Percentiles rank a stretch among this genome's conserved stretches.
phyloP scores from a whole-genome alignment of 2,329 filamentous ascomycete species.

The Venturia nashicola region DNA sequence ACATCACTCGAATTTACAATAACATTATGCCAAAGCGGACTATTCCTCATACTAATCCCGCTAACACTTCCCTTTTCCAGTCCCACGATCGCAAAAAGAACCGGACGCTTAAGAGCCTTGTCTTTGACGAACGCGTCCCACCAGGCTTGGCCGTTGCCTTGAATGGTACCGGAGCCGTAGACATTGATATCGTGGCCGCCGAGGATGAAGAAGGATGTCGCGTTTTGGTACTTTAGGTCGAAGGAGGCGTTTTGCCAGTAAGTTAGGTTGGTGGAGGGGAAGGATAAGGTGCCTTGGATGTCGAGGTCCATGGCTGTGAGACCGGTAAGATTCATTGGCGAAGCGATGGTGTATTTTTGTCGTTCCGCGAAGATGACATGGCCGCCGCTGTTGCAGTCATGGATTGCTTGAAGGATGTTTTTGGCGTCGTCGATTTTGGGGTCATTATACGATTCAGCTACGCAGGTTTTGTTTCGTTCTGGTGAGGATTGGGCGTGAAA shows the following conservation, averaged over 20 bases:
- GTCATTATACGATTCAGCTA: constrained; percentile 14
- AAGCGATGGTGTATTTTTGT: constrained; percentile 48
- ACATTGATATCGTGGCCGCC: constrained; percentile 42
- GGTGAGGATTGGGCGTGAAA: background rate
- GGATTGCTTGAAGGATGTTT: constrained; percentile 41
- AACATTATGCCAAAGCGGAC: constrained; percentile 51
- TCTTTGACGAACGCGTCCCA: constrained; percentile 46
- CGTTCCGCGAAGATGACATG: constrained; percentile 46
- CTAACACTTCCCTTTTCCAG: constrained; percentile 46
- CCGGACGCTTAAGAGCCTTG: constrained; percentile 45
- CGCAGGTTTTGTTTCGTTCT: constrained; percentile 25
- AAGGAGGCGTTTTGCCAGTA: constrained; percentile 20
- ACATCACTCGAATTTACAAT: constrained; percentile 55
- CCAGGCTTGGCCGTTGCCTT: constrained; percentile 48
- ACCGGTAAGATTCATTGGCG: constrained; percentile 53
- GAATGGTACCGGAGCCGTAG: constrained; percentile 39
- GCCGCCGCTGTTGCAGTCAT: constrained; percentile 51
- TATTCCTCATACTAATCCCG: constrained; percentile 48
- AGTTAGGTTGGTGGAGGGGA: constrained; percentile 37
- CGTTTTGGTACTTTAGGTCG: constrained; percentile 19
- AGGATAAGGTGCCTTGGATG: constrained; percentile 47
- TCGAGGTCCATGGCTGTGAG: constrained; percentile 48
- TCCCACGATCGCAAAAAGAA: constrained; percentile 45
- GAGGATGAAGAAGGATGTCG: constrained; percentile 18
- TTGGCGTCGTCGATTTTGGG: constrained; percentile 36